These are phyloP conservation scores for Wickerhamomyces chaumierensis DNA, from an alignment of 805 yeast genomes.

Conservation along the genomic window DNA sequence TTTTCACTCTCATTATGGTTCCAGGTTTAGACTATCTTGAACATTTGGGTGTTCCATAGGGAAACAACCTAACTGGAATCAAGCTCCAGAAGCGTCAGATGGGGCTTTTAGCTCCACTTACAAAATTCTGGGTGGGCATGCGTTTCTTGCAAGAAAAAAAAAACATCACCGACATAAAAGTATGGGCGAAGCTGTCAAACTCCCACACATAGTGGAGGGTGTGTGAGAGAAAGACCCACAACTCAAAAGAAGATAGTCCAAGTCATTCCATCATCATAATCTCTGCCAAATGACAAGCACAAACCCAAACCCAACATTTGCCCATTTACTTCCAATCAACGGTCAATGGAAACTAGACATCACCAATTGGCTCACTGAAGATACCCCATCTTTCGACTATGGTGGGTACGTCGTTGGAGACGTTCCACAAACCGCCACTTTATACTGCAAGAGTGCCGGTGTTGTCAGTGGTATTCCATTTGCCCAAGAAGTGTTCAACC, in stretches of 20 bases:
- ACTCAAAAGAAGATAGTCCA: too few relatives aligned
- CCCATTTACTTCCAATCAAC: conserved; percentile 57
- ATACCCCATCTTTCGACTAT: conserved; percentile 86
- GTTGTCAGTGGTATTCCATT: conserved; percentile 81
- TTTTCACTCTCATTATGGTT: not conserved
- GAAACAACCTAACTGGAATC: too few relatives aligned
- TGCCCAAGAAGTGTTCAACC: conserved; percentile 72
- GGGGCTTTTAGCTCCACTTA: too few relatives aligned
- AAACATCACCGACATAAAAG: not conserved
- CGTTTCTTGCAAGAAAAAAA: not conserved
- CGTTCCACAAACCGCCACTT: conserved; percentile 55
- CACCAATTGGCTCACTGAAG: conserved; percentile 70
- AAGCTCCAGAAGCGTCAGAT: too few relatives aligned
- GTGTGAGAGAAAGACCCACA: too few relatives aligned
- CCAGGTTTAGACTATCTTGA: too few relatives aligned
- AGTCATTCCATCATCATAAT: not conserved
- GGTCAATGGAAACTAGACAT: conserved; percentile 79
- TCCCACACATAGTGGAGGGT: too few relatives aligned
- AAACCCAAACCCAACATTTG: conserved; percentile 12
- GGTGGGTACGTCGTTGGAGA: conserved; percentile 95
- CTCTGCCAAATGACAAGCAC: conserved; percentile 2
- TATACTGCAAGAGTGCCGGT: conserved; percentile 75
- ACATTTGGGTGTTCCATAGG: too few relatives aligned
- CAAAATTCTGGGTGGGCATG: not conserved
- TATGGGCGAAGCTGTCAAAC: too few relatives aligned